phyloP scores from a whole-genome alignment of 1,284 basidiomycete genomes.

The Garcileccinum viscosum region DNA sequence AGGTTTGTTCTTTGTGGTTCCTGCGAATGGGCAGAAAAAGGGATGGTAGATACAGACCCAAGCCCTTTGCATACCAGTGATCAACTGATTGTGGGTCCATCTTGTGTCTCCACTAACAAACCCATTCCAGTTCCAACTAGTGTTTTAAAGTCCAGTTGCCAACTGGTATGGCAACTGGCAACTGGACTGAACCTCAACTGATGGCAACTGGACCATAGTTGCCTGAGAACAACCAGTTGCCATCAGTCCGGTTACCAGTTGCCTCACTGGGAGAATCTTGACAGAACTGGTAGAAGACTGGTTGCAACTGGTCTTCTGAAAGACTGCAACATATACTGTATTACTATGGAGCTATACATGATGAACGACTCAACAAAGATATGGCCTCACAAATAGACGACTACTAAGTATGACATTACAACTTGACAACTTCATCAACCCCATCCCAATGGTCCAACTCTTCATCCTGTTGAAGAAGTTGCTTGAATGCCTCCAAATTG shows the following conservation, averaged over 20 bases:
- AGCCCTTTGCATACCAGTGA: too few relatives aligned
- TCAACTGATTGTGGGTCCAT: too few relatives aligned
- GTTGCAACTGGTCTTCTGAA: too few relatives aligned
- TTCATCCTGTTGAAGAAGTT: not conserved
- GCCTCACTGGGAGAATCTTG: not conserved
- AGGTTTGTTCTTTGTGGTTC: not conserved
- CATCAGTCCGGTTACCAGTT: not conserved
- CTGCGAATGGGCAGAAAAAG: slow-evolving; percentile 10
- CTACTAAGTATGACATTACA: not conserved
- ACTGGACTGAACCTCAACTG: not conserved
- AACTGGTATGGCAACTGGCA: not conserved
- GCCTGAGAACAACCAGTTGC: not conserved
- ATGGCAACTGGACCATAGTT: not conserved
- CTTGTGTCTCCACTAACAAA: too few relatives aligned
- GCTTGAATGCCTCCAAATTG: not conserved
- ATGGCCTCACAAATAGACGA: too few relatives aligned
- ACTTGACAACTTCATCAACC: not conserved
- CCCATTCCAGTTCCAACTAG: too few relatives aligned
- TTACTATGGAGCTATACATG: too few relatives aligned
- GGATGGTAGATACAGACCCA: too few relatives aligned
- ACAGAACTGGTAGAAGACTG: not conserved
- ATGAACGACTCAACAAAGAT: too few relatives aligned
- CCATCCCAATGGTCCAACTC: not conserved
- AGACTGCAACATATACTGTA: too few relatives aligned
- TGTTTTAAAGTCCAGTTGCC: not conserved